Evolutionary conservation across 176 grass and related monocot genomes (phyloP), one percentile per base, ranked within the genome.

Genomic region (Alopecurus myosuroides): DNA sequence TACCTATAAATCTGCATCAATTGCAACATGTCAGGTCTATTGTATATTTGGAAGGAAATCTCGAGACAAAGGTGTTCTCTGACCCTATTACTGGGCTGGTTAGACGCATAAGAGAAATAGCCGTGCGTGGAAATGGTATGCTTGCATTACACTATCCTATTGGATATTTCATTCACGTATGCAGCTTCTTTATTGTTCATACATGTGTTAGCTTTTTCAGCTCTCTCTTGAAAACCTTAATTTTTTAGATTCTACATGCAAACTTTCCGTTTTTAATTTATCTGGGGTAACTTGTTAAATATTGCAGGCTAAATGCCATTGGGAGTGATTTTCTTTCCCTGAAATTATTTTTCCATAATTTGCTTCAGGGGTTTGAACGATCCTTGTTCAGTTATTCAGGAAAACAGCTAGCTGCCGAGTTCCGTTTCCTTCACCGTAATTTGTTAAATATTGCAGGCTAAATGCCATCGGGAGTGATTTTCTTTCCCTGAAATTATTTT

Each of bases 81-180:
- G 97, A 99, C 81, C 93, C 91, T 81, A 73, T 84, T 68, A 94
- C 88, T 69, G 97, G 97, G 29, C 74, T 99, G 64, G 91, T 99
- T 85, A 94, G 93, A 84, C 93, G 94, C 57, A 94, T 99, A 73
- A 99, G 97, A 82, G 97, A 99, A 90, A 89, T 99, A 82, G 91
- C 97, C 74, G 28, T 99, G 53, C 91, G 97, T 36, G 6, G 80
- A 80, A 87, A 80, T 82, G 97, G 94, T 99, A 99, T 80, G 42
- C 22, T 65, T 19, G 30, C 17, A 58, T 71, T 52, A 60, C 53
- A 52, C 46, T 69, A 58, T 76, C 30, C 15, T 73, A 73, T 79
- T 77, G 73, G 25, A 61, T 84, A 29, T 41, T 62, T 58, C 5
- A 13, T 64, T 33, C 18, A 53, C 9, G 11, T 51, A 76, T 62